Base-by-base conservation (phyloP, 306 rosid species). In the Arachis stenosperma region DNA sequence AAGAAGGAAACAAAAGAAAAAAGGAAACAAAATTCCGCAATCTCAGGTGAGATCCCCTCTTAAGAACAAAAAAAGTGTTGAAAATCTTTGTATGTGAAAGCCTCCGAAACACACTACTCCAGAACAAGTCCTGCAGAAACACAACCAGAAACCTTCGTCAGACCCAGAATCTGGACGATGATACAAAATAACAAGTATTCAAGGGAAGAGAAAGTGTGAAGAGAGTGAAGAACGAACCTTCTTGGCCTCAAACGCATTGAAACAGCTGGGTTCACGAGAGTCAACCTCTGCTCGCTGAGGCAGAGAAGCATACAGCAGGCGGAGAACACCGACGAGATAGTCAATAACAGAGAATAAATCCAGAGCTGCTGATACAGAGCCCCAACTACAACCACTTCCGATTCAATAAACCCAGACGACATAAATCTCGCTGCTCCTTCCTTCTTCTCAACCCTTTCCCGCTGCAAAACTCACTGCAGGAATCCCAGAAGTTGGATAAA, bases 241-340 rank as follows among this genome's bases (percentile, higher is more conserved):
- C 80, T 86, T 37, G 87, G 86, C 67, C 90, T 89, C 89, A 89
- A 88, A 88, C 90, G 89, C 99, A 94, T 94, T 87, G 97, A 94
- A 87, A 77, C 84, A 33, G 65, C 3, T 37, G 60, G 73, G 41
- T 67, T 59, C 79, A 83, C 70, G 44, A 40, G 78, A 81, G 54
- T 83, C 43, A 80, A 81, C 43, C 87, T 74, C 70, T 88, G 81
- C 56, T 51, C 56, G 78, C 69, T 5, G 36, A 56, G 59, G 85
- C 84, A 78, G 79, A 73, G 66, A 12, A 84, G 67, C 79, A 88
- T 75, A 69, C 52, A 84, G 81, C 61, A 70, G 63, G 50, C 40
- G 8, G 1, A 22, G 27, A 22, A 22, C 27, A 33, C 58, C 37
- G 48, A 14, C 33, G 2, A 3, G 12, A 78, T 40, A 40, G 47